phyloP scores from a whole-genome alignment of 768 basidiomycete genomes.

The Leucogyrophana mollusca region DNA sequence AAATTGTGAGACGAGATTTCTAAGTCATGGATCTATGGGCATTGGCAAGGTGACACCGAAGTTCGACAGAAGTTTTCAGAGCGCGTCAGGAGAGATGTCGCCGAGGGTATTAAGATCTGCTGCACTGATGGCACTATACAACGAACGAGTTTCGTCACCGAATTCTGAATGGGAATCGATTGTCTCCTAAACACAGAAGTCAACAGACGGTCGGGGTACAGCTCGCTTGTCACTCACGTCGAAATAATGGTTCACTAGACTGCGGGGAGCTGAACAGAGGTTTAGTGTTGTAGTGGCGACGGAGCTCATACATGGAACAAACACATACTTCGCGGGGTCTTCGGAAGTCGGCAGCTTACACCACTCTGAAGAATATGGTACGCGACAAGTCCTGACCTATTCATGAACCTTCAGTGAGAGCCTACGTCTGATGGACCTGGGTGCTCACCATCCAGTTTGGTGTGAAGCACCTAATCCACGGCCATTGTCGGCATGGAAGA shows the following conservation, averaged over 20 bases:
- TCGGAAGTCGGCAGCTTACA: slow-evolving; percentile 83
- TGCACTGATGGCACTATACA: slow-evolving; percentile 58
- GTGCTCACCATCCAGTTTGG: slow-evolving; percentile 89
- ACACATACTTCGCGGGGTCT: slow-evolving; percentile 86
- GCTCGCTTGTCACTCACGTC: slow-evolving; percentile 55
- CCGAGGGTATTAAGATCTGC: slow-evolving; percentile 57
- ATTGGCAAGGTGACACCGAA: too few relatives aligned
- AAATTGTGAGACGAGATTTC: too few relatives aligned
- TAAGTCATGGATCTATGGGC: too few relatives aligned
- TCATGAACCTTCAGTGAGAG: neutral
- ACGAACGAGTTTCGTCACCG: slow-evolving; percentile 68
- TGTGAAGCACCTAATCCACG: slow-evolving; percentile 95
- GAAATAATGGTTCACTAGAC: slow-evolving; percentile 89
- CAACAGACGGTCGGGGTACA: slow-evolving; percentile 3
- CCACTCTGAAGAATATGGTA: slow-evolving; percentile 92
- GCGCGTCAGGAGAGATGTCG: slow-evolving; percentile 70
- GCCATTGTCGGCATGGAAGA: slow-evolving; percentile 94
- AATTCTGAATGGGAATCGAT: slow-evolving; percentile 71
- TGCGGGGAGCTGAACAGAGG: slow-evolving; percentile 67
- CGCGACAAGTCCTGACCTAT: slow-evolving; percentile 84
- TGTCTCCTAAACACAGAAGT: slow-evolving; percentile 51
- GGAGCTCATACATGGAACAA: neutral
- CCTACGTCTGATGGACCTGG: neutral
- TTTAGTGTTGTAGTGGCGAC: slow-evolving; percentile 1
- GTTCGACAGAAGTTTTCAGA: slow-evolving; percentile 39